Conservation (phyloP, 495 filamentous ascomycete species). For the Talaromyces ruber region DNA sequence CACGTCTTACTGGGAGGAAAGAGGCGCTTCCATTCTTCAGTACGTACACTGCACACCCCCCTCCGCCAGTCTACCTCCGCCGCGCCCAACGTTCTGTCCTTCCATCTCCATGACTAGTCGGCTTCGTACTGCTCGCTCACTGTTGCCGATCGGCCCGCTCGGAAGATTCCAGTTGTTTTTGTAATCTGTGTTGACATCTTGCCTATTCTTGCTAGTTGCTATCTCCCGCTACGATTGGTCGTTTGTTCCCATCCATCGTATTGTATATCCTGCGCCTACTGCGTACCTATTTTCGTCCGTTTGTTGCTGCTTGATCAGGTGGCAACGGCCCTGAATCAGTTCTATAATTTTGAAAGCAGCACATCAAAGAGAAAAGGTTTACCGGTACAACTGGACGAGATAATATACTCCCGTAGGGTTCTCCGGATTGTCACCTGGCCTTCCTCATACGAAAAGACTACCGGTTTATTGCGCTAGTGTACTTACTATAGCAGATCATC, state of each 20-base stretch:
- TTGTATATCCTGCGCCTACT: neutral
- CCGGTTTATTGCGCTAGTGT: constrained; percentile 17
- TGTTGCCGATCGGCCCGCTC: constrained; percentile 5
- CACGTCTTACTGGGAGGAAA: neutral
- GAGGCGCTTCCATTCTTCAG: constrained; percentile 1
- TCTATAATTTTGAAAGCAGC: neutral
- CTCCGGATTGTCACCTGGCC: constrained; percentile 9
- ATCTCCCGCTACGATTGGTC: neutral
- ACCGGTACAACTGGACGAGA: neutral
- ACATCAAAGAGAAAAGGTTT: neutral
- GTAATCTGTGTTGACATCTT: constrained; percentile 1
- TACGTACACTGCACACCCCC: neutral
- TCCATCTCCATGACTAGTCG: neutral
- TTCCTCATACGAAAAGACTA: constrained; percentile 6
- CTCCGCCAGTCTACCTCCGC: neutral
- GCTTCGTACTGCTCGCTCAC: neutral
- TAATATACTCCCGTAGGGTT: neutral
- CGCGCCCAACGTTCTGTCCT: neutral
- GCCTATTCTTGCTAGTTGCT: neutral
- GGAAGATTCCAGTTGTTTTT: neutral
- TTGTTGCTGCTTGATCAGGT: neutral
- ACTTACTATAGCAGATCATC: constrained; percentile 43
- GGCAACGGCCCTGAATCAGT: neutral
- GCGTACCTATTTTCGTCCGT: neutral
- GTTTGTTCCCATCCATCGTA: neutral